Percentiles rank a stretch among this genome's conserved stretches.
Evolutionary conservation across 306 rosid genomes (phyloP).

Genomic region (Elaeagnus macrophylla): DNA sequence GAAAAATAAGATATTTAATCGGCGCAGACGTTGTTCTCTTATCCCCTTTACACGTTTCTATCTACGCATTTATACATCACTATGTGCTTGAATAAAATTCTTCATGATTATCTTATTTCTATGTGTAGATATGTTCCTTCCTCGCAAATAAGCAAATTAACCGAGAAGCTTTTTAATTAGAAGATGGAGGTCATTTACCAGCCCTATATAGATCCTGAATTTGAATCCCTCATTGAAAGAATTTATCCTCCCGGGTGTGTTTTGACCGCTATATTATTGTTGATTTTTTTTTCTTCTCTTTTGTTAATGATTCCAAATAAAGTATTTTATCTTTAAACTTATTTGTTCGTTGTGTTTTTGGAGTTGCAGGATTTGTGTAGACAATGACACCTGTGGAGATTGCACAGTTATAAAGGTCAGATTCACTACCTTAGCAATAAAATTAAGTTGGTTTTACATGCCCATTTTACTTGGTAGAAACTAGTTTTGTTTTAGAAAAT

Average conservation of each 20-base stretch:
- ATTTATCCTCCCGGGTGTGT: slow-evolving; percentile 78
- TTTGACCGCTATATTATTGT: not conserved
- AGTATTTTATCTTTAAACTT: not conserved
- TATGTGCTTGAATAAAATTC: slow-evolving; percentile 3
- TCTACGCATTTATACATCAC: slow-evolving; percentile 9
- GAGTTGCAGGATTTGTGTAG: slow-evolving; percentile 68
- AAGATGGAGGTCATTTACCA: slow-evolving; percentile 50
- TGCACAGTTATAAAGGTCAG: slow-evolving; percentile 80
- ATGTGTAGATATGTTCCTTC: slow-evolving; percentile 8
- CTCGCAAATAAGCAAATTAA: not conserved
- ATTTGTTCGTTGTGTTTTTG: not conserved
- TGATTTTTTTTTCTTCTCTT: not conserved
- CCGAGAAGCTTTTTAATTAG: slow-evolving; percentile 1
- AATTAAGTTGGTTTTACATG: too few species aligned
- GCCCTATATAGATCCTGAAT: slow-evolving; percentile 52
- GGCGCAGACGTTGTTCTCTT: slow-evolving; percentile 16
- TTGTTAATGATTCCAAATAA: not conserved
- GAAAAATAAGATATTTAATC: slow-evolving; percentile 22
- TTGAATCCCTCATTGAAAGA: slow-evolving; percentile 71
- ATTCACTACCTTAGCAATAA: not conserved
- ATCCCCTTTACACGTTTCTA: slow-evolving; percentile 1
- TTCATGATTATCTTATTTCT: not conserved
- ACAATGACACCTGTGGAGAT: slow-evolving; percentile 61
- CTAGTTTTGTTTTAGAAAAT: too few species aligned
- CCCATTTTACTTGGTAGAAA: too few species aligned